Evolutionary conservation across 176 grass and related monocot genomes (phyloP).

Genomic region (Rhynchospora breviuscula): DNA sequence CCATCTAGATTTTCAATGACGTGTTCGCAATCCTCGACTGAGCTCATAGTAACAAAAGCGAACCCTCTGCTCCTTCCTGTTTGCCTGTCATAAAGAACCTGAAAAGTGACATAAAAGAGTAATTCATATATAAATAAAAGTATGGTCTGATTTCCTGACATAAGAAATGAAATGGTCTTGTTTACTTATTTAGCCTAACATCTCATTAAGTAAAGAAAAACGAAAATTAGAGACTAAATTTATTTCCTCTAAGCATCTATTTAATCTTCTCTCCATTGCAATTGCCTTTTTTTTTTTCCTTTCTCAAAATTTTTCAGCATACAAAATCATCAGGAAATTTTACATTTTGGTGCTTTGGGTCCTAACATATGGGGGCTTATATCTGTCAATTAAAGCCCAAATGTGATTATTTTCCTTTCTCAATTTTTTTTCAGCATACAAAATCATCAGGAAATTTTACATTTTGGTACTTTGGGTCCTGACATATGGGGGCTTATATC

Average conservation of each 20-base stretch:
- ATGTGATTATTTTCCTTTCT: background rate
- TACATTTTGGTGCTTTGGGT: no score
- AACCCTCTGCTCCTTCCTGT: slow-evolving; percentile 92
- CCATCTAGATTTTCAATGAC: slow-evolving; percentile 79
- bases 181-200: background rate
- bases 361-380: no score
- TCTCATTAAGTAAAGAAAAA: background rate
- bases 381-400: no score
- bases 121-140: background rate
- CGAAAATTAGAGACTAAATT: background rate
- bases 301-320: no score
- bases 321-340: no score
- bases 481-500: background rate
- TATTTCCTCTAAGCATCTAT: background rate
- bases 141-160: slow-evolving; percentile 1
- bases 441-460: no score
- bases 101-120: slow-evolving; percentile 1
- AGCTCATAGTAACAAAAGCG: slow-evolving; percentile 93
- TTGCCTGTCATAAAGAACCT: slow-evolving; percentile 81
- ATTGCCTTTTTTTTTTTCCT: background rate
- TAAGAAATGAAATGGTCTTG: background rate
- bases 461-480: no score
- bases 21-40: slow-evolving; percentile 57
- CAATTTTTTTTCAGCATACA: no score
- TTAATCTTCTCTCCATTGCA: background rate